Evolutionary conservation across 106 monocot genomes (phyloP).

Genomic region (Phalaenopsis equestris): DNA sequence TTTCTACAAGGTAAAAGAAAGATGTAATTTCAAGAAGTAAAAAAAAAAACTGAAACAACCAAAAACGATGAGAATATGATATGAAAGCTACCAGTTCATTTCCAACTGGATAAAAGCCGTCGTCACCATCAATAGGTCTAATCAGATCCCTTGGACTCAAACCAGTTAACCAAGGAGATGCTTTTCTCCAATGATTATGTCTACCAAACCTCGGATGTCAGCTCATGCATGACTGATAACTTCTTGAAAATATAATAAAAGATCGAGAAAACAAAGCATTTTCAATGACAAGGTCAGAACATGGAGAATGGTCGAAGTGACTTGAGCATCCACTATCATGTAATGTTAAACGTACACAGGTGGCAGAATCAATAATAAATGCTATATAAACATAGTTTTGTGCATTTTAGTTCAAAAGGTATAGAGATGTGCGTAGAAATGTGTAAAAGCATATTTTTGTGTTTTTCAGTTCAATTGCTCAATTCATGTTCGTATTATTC

Average conservation of each 20-base stretch:
- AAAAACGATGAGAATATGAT: not conserved
- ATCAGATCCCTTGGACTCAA: slow-evolving; percentile 77
- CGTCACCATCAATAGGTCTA: slow-evolving; percentile 75
- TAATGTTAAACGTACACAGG: not conserved
- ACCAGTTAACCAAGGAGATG: slow-evolving; percentile 82
- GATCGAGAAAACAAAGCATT: not conserved
- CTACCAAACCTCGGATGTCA: slow-evolving; percentile 24
- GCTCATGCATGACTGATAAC: not conserved
- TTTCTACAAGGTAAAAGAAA: slow-evolving; percentile 43
- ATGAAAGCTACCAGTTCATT: slow-evolving; percentile 66
- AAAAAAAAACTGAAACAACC: not conserved
- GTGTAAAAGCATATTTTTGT: not conserved
- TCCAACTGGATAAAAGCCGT: slow-evolving; percentile 79
- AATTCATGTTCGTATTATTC: not conserved
- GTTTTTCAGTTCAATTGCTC: not conserved
- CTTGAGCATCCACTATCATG: not conserved
- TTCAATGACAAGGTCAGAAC: not conserved
- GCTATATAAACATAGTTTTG: not conserved
- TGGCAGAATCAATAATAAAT: not conserved
- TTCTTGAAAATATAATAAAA: not conserved
- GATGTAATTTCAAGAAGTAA: not conserved
- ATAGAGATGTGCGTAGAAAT: not conserved
- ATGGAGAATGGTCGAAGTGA: not conserved
- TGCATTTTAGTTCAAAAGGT: not conserved
- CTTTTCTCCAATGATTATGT: slow-evolving; percentile 65